Evolutionary conservation across 306 rosid genomes (phyloP).

Genomic region (Glycyrrhiza uralensis): DNA sequence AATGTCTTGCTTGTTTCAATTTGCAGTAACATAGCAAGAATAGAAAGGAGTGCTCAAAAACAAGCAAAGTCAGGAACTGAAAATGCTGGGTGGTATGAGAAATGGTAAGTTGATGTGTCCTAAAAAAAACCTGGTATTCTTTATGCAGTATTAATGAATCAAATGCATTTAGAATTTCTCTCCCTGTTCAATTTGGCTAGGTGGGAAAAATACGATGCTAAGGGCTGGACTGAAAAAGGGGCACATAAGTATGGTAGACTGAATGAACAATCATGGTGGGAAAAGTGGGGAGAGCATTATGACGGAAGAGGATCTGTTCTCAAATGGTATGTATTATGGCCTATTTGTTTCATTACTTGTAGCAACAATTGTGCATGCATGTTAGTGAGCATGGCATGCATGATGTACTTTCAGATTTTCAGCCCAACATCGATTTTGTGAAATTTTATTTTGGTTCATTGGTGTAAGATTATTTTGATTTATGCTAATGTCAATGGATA

Average conservation of each 20-base stretch:
- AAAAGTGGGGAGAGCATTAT: slow-evolving; percentile 98
- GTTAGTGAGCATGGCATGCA: not conserved
- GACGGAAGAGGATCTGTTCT: slow-evolving; percentile 97
- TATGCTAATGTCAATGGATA: slow-evolving; percentile 7
- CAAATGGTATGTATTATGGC: slow-evolving; percentile 62
- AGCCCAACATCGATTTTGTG: slow-evolving; percentile 1
- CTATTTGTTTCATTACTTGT: not conserved
- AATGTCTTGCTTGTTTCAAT: slow-evolving; percentile 25
- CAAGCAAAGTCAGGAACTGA: slow-evolving; percentile 95
- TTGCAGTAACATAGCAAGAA: slow-evolving; percentile 85
- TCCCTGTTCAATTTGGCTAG: slow-evolving; percentile 44
- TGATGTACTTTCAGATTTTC: not conserved
- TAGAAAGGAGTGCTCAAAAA: slow-evolving; percentile 97
- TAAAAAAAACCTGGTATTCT: not conserved
- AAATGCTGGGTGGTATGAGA: slow-evolving; percentile 98
- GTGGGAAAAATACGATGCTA: slow-evolving; percentile 99
- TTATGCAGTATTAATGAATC: not conserved
- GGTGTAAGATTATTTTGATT: slow-evolving; percentile 19
- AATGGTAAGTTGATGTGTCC: slow-evolving; percentile 60
- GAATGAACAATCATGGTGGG: slow-evolving; percentile 99
- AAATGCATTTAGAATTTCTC: not conserved
- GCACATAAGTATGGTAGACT: slow-evolving; percentile 96
- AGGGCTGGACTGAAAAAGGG: slow-evolving; percentile 99
- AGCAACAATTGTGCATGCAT: not conserved
- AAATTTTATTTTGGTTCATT: not conserved